phyloP scores from a whole-genome alignment of 331 rosid genomes.

The Pyracantha coccinea region DNA sequence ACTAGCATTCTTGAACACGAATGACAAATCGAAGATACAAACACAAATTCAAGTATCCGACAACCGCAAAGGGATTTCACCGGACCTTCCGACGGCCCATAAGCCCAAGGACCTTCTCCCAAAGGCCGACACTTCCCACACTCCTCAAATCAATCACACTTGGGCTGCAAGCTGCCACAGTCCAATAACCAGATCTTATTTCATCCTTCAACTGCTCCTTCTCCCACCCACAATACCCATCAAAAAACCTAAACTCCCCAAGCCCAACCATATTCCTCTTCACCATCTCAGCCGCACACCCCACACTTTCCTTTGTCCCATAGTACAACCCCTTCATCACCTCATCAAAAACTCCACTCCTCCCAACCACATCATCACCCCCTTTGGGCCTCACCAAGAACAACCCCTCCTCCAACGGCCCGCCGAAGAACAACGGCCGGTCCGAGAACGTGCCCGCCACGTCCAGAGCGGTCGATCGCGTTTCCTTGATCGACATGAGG shows the following conservation, averaged over 20 bases:
- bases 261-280: conserved; percentile 46
- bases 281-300: conserved; percentile 74
- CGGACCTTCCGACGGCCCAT: conserved; percentile 55
- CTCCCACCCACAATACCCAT: conserved; percentile 93
- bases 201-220: conserved; percentile 54
- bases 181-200: conserved; percentile 66
- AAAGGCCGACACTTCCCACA: conserved; percentile 42
- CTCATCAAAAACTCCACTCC: conserved; percentile 61
- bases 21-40: too few relatives aligned
- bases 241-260: conserved; percentile 66
- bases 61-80: neutral
- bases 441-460: conserved; percentile 48
- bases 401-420: conserved; percentile 64
- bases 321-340: conserved; percentile 74
- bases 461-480: conserved; percentile 53
- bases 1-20: neutral
- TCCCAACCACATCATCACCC: conserved; percentile 27
- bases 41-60: neutral
- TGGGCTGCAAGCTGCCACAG: conserved; percentile 62
- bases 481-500: conserved; percentile 58
- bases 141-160: conserved; percentile 21
- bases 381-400: conserved; percentile 49
- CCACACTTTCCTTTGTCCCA: conserved; percentile 65
- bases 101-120: conserved; percentile 61
- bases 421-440: conserved; percentile 69